phyloP scores from a whole-genome alignment of 352 stramenopile species.

The Globisporangium viniferum region DNA sequence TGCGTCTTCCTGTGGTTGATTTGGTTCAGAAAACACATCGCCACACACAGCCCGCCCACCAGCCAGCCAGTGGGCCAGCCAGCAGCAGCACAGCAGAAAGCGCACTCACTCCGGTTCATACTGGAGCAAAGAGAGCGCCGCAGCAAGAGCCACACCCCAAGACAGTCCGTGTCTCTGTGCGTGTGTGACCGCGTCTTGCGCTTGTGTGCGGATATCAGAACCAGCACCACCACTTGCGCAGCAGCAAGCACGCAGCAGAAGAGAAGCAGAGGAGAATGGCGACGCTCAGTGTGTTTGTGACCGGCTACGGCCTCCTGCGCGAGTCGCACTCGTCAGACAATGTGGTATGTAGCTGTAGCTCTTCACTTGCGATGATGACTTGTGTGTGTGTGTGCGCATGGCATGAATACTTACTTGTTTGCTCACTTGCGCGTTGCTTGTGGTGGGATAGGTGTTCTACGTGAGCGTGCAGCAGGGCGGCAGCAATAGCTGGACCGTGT shows the following conservation, averaged over 20 bases:
- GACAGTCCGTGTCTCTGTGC: not conserved
- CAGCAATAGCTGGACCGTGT: slow-evolving; percentile 66
- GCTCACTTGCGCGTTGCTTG: not conserved
- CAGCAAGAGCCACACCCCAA: not conserved
- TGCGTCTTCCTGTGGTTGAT: slow-evolving; percentile 6
- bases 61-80: not conserved
- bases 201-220: not conserved
- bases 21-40: slow-evolving; percentile 16
- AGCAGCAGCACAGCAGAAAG: not conserved
- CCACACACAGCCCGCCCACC: slow-evolving; percentile 1
- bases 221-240: slow-evolving; percentile 1
- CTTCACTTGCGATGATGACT: not conserved
- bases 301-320: slow-evolving; percentile 66
- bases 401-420: slow-evolving; percentile 11
- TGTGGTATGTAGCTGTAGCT: slow-evolving; percentile 30
- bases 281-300: slow-evolving; percentile 70
- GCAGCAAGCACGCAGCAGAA: not conserved
- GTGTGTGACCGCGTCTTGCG: not conserved
- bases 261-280: slow-evolving; percentile 33
- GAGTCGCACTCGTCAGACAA: slow-evolving; percentile 44
- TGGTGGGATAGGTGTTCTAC: slow-evolving; percentile 53
- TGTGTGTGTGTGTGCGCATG: not conserved
- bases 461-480: slow-evolving; percentile 74
- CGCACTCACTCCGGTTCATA: not conserved
- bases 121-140: not conserved